Conservation (phyloP, 768 basidiomycete genomes). For the Tricholoma bakamatsutake region DNA sequence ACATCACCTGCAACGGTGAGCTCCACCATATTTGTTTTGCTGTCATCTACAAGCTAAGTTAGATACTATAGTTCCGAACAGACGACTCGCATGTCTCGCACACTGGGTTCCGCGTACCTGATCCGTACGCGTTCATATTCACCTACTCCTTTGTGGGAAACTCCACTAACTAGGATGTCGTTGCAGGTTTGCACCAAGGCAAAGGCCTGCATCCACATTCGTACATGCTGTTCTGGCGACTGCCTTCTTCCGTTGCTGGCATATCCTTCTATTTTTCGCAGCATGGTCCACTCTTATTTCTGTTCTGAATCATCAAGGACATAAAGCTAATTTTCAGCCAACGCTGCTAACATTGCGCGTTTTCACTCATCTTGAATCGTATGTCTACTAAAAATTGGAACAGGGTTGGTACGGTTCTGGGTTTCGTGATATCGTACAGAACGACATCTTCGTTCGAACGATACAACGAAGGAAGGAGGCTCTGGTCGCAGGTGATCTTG, state of each 20-base stretch:
- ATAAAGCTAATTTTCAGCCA: constrained; percentile 35
- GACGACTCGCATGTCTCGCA: constrained; percentile 24
- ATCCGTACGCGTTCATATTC: constrained; percentile 28
- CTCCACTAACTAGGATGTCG: not conserved
- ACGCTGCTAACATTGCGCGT: constrained; percentile 69
- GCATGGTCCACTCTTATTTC: constrained; percentile 57
- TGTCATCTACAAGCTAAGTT: not conserved
- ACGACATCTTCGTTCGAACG: constrained; percentile 70
- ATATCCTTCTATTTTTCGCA: constrained; percentile 57
- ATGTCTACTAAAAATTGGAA: constrained; percentile 24
- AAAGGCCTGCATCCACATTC: constrained; percentile 31
- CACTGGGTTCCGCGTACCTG: constrained; percentile 30
- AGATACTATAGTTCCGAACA: constrained; percentile 13
- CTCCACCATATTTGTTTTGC: not conserved
- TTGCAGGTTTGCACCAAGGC: constrained; percentile 32
- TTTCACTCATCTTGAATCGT: constrained; percentile 12
- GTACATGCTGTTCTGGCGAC: constrained; percentile 39
- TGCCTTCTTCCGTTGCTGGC: constrained; percentile 55
- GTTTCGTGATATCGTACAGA: constrained; percentile 69
- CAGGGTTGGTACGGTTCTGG: constrained; percentile 58
- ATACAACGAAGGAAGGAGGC: constrained; percentile 67
- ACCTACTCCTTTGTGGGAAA: not conserved
- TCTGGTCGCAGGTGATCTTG: constrained; percentile 66
- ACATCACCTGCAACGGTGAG: constrained; percentile 7
- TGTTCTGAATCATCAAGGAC: constrained; percentile 42